Percentiles rank a stretch among this genome's conserved stretches.
Evolutionary conservation across 75 land plant species (phyloP).

Genomic region (Chamaecyparis obtusa): DNA sequence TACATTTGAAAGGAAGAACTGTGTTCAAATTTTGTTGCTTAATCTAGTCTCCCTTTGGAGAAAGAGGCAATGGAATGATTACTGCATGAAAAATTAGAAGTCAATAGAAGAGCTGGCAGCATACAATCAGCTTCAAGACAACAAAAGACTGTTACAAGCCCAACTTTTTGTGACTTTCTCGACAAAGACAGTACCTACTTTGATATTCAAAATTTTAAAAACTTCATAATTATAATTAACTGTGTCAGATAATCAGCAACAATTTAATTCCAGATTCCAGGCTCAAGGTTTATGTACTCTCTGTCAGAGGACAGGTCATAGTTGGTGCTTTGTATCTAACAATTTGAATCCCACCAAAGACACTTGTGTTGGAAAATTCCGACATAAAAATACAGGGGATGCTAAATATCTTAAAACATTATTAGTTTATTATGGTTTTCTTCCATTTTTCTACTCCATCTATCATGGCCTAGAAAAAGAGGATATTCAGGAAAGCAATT

Average conservation of each 20-base stretch:
- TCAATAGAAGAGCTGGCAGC: not conserved
- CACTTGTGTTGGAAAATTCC: not conserved
- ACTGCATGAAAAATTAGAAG: not conserved
- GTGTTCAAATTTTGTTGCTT: not conserved
- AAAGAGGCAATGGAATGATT: not conserved
- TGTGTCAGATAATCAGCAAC: not conserved
- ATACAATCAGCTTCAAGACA: not conserved
- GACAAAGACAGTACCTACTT: not conserved
- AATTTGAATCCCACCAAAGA: not conserved
- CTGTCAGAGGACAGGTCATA: not conserved
- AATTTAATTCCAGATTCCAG: not conserved
- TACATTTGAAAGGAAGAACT: conserved; percentile 30
- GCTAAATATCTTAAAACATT: not conserved
- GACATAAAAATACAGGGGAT: not conserved
- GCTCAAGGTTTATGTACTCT: not conserved
- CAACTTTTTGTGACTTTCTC: not conserved
- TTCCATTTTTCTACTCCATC: not conserved
- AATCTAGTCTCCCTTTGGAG: not conserved
- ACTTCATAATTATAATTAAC: not conserved
- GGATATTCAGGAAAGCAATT: not conserved
- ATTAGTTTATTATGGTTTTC: not conserved
- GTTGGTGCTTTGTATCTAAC: not conserved
- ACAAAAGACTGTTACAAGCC: not conserved
- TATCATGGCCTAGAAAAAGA: not conserved
- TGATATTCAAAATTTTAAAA: not conserved